These are phyloP conservation scores for Candida sp. DNA, from an alignment of 1,139 yeast genomes.

Conservation along the genomic window DNA sequence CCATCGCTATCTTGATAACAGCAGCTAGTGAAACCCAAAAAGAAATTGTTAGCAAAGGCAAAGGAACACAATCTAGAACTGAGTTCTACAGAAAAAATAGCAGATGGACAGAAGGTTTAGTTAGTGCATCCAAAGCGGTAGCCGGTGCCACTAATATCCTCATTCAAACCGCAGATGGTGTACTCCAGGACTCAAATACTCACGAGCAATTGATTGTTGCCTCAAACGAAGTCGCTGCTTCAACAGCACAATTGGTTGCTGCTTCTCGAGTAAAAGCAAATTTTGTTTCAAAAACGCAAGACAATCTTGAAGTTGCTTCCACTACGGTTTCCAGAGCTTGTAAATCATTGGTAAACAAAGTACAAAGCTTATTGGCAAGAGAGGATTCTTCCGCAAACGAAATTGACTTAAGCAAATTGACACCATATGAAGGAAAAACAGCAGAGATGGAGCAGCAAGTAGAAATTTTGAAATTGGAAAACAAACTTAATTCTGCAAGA, in stretches of 20 bases:
- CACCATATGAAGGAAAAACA: conserved; percentile 82
- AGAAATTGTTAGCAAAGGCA: conserved; percentile 75
- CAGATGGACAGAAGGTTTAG: conserved; percentile 93
- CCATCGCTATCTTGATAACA: conserved; percentile 67
- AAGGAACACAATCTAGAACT: conserved; percentile 63
- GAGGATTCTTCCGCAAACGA: conserved; percentile 34
- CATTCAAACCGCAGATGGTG: conserved; percentile 86
- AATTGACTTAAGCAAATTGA: conserved; percentile 64
- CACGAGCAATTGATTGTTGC: conserved; percentile 89
- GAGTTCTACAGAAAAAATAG: conserved; percentile 86
- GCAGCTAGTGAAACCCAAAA: conserved; percentile 82
- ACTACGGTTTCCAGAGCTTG: conserved; percentile 73
- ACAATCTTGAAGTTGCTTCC: conserved; percentile 66
- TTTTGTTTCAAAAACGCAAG: conserved; percentile 75
- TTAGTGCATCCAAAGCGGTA: conserved; percentile 88
- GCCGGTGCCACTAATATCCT: conserved; percentile 80
- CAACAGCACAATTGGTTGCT: conserved; percentile 91
- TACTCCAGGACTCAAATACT: conserved; percentile 56
- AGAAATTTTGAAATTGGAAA: conserved; percentile 80
- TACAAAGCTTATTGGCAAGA: conserved; percentile 55
- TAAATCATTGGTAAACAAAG: conserved; percentile 65
- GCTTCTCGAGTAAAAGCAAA: conserved; percentile 88
- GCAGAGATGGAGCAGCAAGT: conserved; percentile 95
- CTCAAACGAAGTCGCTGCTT: conserved; percentile 88
- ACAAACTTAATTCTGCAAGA: conserved; percentile 67